phyloP scores from a whole-genome alignment of 1,284 basidiomycete genomes.

The Meira nashicola region DNA sequence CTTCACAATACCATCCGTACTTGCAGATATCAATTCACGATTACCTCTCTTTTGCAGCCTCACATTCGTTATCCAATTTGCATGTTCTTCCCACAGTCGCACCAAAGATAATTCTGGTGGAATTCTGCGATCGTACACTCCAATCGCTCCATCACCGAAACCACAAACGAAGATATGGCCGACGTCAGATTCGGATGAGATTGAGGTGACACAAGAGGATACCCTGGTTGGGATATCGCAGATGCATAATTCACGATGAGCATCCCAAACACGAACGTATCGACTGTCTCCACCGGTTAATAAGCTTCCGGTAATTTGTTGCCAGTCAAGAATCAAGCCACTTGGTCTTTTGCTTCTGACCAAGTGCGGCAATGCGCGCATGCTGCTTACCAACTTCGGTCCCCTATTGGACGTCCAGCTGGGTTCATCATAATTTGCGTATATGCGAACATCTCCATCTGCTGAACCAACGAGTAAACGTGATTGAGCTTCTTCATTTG shows the following conservation, averaged over 20 bases:
- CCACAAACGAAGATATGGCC: constrained; percentile 80
- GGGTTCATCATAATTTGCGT: constrained; percentile 70
- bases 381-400: constrained; percentile 82
- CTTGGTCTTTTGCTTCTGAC: constrained; percentile 67
- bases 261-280: constrained; percentile 89
- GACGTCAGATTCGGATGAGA: constrained; percentile 73
- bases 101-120: constrained; percentile 81
- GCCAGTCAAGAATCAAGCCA: constrained; percentile 89
- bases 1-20: constrained; percentile 82
- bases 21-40: constrained; percentile 79
- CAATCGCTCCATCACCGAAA: constrained; percentile 86
- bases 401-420: constrained; percentile 36
- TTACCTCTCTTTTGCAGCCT: constrained; percentile 72
- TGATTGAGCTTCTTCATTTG: constrained; percentile 92
- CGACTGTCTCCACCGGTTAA: constrained; percentile 86
- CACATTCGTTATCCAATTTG: constrained; percentile 85
- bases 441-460: constrained; percentile 82
- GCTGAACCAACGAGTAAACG: constrained; percentile 83
- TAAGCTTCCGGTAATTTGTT: constrained; percentile 77
- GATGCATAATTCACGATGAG: constrained; percentile 77
- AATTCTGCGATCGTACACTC: constrained; percentile 84
- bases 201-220: constrained; percentile 80
- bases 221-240: constrained; percentile 81
- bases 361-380: constrained; percentile 80
- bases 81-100: constrained; percentile 70